Percentiles rank a stretch among this genome's conserved stretches.
Conservation (phyloP, 2,329 filamentous ascomycete genomes). For the Colletotrichum sp. region DNA sequence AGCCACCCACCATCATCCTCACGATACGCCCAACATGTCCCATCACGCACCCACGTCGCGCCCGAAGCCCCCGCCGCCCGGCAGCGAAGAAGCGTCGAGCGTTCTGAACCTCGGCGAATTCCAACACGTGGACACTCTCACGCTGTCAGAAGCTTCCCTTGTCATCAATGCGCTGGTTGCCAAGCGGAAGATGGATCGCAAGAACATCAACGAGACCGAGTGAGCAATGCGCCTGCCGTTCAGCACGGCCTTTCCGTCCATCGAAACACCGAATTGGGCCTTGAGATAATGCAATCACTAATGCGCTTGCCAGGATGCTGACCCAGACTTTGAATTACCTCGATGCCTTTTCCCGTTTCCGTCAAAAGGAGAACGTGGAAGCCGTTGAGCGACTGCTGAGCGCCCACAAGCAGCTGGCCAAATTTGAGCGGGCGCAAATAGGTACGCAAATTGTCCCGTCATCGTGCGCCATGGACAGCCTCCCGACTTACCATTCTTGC, state of each 20-base stretch:
- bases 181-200: slow-evolving; percentile 79
- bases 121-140: slow-evolving; percentile 88
- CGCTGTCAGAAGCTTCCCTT: slow-evolving; percentile 88
- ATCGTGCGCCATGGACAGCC: background rate
- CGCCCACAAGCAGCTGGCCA: slow-evolving; percentile 79
- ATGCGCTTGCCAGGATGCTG: slow-evolving; percentile 64
- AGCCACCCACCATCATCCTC: background rate
- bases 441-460: slow-evolving; percentile 56
- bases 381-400: slow-evolving; percentile 89
- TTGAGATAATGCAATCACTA: background rate
- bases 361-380: slow-evolving; percentile 92
- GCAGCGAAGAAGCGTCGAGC: slow-evolving; percentile 86
- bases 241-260: background rate
- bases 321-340: slow-evolving; percentile 91
- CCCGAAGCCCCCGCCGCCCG: slow-evolving; percentile 70
- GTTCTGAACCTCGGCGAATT: slow-evolving; percentile 92
- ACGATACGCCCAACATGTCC: slow-evolving; percentile 1
- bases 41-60: slow-evolving; percentile 56
- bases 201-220: slow-evolving; percentile 86
- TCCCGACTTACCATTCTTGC: background rate
- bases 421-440: slow-evolving; percentile 92
- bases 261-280: background rate
- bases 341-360: slow-evolving; percentile 94
- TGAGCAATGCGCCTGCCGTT: slow-evolving; percentile 46
- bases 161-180: slow-evolving; percentile 90